phyloP scores from a whole-genome alignment of 257 asterid genomes.

The Buddleja alternifolia region DNA sequence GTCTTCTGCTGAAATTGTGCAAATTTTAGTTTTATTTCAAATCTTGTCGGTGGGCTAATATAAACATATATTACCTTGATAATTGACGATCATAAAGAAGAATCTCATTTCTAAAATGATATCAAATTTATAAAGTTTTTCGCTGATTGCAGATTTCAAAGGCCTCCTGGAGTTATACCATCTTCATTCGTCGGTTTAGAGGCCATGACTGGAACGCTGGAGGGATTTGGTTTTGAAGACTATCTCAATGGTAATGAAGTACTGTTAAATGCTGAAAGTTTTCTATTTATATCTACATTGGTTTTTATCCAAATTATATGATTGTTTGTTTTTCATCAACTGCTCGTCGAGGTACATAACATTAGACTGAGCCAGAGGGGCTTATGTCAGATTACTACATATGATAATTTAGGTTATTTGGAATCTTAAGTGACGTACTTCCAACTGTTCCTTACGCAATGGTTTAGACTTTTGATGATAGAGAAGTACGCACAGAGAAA shows the following conservation, averaged over 20 bases:
- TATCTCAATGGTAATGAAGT: constrained; percentile 60
- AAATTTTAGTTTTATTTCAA: background rate
- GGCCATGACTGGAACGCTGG: constrained; percentile 64
- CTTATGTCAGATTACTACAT: background rate
- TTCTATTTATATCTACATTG: background rate
- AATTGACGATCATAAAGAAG: background rate
- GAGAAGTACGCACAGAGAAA: background rate
- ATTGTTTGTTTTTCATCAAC: background rate
- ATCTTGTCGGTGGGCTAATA: background rate
- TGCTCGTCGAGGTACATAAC: background rate
- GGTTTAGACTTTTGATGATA: background rate
- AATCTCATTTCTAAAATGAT: background rate
- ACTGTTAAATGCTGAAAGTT: background rate
- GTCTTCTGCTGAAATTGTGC: background rate
- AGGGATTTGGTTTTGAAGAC: constrained; percentile 68
- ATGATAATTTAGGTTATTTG: constrained; percentile 4
- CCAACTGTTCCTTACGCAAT: background rate
- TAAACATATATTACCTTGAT: background rate
- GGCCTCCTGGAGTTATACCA: constrained; percentile 69
- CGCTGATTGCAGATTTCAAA: constrained; percentile 55
- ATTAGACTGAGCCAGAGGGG: background rate
- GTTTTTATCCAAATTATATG: background rate
- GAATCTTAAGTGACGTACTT: background rate
- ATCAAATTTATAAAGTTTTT: background rate
- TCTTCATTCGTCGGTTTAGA: constrained; percentile 72